Base-by-base conservation (phyloP, 2,329 filamentous ascomycete species). In the Arthrobotrys pseudoclavata region DNA sequence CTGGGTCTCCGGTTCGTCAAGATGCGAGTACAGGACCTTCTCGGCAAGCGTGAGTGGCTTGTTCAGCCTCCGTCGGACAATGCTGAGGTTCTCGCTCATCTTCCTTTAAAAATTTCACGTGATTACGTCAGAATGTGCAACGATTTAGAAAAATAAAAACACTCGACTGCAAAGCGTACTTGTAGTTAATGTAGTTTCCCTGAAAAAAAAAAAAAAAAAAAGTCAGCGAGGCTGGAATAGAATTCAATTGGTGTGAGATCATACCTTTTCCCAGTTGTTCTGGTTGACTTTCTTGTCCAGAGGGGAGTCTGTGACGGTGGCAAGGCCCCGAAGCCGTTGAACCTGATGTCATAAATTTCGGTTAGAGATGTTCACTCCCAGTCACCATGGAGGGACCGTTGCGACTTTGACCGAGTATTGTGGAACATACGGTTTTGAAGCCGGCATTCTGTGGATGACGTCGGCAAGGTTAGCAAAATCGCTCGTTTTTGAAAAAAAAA, bases 11-110 rank as follows among this genome's bases (percentile, higher is more conserved):
- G 96, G 96, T 85, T 99, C 93, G 86, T 98, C 96, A 84, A 99
- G 88, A 86, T 99, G 96, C 79, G 95, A 98, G 89, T 99, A 99
- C 82, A 98, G 89, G 83, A 99, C 94, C 90, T 99, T 99, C 89
- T 99, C 96, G 84, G 94, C 93, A 85, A 91, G 97, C 82, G 94
- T 96, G 82, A 99, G 90, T 81, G 96, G 96, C 82, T 93, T 91
- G 87, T 97, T 97, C 81, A 99, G 89, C 83, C 96, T 91, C 82
- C 87, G 85, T 83, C 96, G 92, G 82, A 99, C 96, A 85, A 99
- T 90, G 83, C 90, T 87, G 79, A 99, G 89, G 89, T 97, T 98
- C 88, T 98, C 94, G 82, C 92, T 94, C 94, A 98, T 97, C 89
- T 97, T 97, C 89, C 93, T 94, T 57, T 57, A 60, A 72, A 71